A percentile compares a stretch with the other conserved stretches of the same genome.
Evolutionary conservation across 306 rosid species (phyloP).

Genomic region (Rosa lucieae): DNA sequence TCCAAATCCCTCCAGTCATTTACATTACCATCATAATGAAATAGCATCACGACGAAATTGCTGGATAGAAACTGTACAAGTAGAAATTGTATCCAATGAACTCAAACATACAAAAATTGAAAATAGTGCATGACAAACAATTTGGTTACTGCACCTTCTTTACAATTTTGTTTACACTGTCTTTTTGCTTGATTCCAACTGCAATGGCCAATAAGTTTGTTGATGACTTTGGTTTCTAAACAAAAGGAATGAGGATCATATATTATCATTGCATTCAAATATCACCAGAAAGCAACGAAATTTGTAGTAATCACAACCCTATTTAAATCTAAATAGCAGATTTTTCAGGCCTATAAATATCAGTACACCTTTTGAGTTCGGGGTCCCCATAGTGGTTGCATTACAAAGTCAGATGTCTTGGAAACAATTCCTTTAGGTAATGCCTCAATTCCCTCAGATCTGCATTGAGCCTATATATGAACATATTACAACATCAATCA

Average conservation of each 20-base stretch:
- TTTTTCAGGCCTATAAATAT: background rate
- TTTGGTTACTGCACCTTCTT: constrained; percentile 49
- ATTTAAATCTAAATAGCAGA: background rate
- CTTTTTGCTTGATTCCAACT: constrained; percentile 71
- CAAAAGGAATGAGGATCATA: background rate
- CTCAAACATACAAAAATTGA: background rate
- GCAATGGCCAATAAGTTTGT: constrained; percentile 73
- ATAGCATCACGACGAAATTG: constrained; percentile 45
- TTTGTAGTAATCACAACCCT: background rate
- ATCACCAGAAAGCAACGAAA: background rate
- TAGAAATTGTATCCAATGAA: constrained; percentile 12
- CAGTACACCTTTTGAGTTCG: background rate
- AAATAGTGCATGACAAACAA: background rate
- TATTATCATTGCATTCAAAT: constrained; percentile 1
- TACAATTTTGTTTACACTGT: constrained; percentile 57
- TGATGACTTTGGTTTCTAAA: constrained; percentile 44
- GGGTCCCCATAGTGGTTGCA: constrained; percentile 42
- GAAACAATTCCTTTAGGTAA: constrained; percentile 43
- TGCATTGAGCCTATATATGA: constrained; percentile 18
- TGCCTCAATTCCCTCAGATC: constrained; percentile 27
- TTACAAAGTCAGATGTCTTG: constrained; percentile 40
- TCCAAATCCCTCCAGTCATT: constrained; percentile 48
- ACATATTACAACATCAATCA: background rate
- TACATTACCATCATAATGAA: constrained; percentile 56
- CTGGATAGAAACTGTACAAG: constrained; percentile 41